Evolutionary conservation across 768 basidiomycete species (phyloP), one percentile per base, ranked within the genome.

Genomic region (Serpula lacrymans): DNA sequence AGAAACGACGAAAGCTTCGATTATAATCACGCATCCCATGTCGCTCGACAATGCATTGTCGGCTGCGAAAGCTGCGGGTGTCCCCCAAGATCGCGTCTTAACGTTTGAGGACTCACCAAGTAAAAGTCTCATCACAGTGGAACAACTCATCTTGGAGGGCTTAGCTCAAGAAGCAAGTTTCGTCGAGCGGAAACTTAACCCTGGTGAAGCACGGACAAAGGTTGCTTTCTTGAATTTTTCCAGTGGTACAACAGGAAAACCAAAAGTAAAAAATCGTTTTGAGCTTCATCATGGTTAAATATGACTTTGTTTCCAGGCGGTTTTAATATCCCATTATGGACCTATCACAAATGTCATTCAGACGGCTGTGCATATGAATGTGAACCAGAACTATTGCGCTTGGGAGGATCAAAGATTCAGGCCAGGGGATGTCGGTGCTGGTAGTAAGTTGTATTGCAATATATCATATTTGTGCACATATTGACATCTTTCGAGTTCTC

Each of bases 161-260:
- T 51, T 53, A 52, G 50, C 42, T 48, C 53, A 44, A 49, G 59
- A 30, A 46, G 64, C 47, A 50, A 55, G 48, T 41, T 83, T 75
- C 49, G 53, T 57, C 20, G 75, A 82, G 39, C 60, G 64, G 14
- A 62, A 52, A 22, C 65, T 86, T 29, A 49, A 52, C 18, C 67
- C 69, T 10, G 84, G 82, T 8, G 84, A 84, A 58, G 78, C 69
- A 18, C 79, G 70, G 53, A 74, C 65, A 10, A 73, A 77, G 31
- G 43, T 87, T 11, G 84, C 86, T 5, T 80, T 86, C 49, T 62
- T 87, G 39, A 76, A 72, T 38, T 84, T 88, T 49, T 87, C 84
- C 1, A 85, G 84, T 46, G 84, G 84, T 6, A 88, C 84, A 17
- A 88, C 85, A 12, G 84, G 84, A 57, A 64, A 59, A 52, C 67